phyloP scores from a whole-genome alignment of 2,329 filamentous ascomycete species.

The Didymella sp. region DNA sequence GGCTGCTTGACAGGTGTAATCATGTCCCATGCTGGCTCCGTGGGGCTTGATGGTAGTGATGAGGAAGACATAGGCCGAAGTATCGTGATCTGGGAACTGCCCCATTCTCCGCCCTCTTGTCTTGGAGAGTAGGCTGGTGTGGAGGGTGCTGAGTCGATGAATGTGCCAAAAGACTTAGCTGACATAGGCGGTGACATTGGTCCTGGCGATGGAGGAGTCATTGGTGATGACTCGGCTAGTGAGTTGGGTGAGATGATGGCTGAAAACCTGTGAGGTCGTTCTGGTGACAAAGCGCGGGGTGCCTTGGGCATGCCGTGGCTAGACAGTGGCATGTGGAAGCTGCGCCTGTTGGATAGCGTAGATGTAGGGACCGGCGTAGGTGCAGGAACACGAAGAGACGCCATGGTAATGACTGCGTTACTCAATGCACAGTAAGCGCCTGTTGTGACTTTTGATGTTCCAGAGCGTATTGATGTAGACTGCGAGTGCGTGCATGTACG shows the following conservation, averaged over 20 bases:
- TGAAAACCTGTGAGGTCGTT: slow-evolving; percentile 42
- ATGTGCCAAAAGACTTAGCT: slow-evolving; percentile 45
- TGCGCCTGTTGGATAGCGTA: slow-evolving; percentile 25
- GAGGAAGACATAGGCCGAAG: slow-evolving; percentile 40
- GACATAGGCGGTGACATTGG: slow-evolving; percentile 47
- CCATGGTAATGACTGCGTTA: slow-evolving; percentile 23
- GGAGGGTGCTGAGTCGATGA: slow-evolving; percentile 49
- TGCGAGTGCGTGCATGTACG: slow-evolving; percentile 4
- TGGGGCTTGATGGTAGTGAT: slow-evolving; percentile 35
- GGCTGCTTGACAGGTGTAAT: slow-evolving; percentile 30
- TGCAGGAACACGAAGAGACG: slow-evolving; percentile 34
- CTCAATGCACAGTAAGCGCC: slow-evolving; percentile 17
- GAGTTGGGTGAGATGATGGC: slow-evolving; percentile 27
- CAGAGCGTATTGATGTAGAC: slow-evolving; percentile 4
- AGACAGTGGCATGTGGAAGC: slow-evolving; percentile 39
- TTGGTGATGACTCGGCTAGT: slow-evolving; percentile 24
- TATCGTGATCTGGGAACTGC: slow-evolving; percentile 37
- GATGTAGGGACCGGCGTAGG: slow-evolving; percentile 33
- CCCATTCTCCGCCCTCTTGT: slow-evolving; percentile 33
- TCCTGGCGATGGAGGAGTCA: slow-evolving; percentile 33
- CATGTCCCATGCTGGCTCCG: slow-evolving; percentile 46
- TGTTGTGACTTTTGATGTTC: slow-evolving; percentile 17
- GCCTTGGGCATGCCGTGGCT: slow-evolving; percentile 45
- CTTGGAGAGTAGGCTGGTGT: slow-evolving; percentile 48
- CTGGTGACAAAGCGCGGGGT: slow-evolving; percentile 37